phyloP scores from a whole-genome alignment of 805 yeast species.

The Wickerhamomyces kurtzmanii region DNA sequence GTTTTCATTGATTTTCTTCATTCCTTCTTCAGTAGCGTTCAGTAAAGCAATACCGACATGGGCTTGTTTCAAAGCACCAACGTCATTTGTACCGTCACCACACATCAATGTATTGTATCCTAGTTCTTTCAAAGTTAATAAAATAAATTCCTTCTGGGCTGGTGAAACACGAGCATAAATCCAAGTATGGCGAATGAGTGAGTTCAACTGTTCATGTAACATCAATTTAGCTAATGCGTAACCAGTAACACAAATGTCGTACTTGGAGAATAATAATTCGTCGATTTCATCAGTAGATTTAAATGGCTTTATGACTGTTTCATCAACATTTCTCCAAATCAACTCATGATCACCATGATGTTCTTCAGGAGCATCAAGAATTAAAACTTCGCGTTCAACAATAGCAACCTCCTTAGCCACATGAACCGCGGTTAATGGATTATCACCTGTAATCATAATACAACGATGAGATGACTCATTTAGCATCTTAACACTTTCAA shows the following conservation, averaged over 20 bases:
- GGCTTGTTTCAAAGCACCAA: constrained; percentile 97
- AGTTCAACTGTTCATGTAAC: constrained; percentile 59
- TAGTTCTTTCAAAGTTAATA: constrained; percentile 71
- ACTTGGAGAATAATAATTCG: constrained; percentile 42
- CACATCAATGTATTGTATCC: constrained; percentile 97
- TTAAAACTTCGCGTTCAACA: constrained; percentile 73
- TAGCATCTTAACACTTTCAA: constrained; percentile 83
- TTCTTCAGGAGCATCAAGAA: constrained; percentile 77
- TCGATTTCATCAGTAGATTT: constrained; percentile 50
- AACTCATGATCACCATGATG: constrained; percentile 51
- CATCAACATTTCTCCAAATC: constrained; percentile 81
- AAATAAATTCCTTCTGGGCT: constrained; percentile 83
- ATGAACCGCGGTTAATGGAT: constrained; percentile 95
- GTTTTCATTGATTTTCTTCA: constrained; percentile 81
- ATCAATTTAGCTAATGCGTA: constrained; percentile 66
- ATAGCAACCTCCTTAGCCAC: constrained; percentile 92
- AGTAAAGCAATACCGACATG: constrained; percentile 96
- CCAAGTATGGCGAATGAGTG: constrained; percentile 85
- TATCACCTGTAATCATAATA: constrained; percentile 98
- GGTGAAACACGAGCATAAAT: constrained; percentile 98
- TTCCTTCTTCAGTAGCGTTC: constrained; percentile 92
- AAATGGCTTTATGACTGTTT: constrained; percentile 60
- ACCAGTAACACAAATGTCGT: constrained; percentile 91
- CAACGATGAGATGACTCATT: constrained; percentile 93
- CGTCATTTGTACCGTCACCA: constrained; percentile 99